Percentiles rank a stretch among this genome's conserved stretches.
Evolutionary conservation across 495 filamentous ascomycete species (phyloP).

Genomic region (Pseudotulostoma volvatum): DNA sequence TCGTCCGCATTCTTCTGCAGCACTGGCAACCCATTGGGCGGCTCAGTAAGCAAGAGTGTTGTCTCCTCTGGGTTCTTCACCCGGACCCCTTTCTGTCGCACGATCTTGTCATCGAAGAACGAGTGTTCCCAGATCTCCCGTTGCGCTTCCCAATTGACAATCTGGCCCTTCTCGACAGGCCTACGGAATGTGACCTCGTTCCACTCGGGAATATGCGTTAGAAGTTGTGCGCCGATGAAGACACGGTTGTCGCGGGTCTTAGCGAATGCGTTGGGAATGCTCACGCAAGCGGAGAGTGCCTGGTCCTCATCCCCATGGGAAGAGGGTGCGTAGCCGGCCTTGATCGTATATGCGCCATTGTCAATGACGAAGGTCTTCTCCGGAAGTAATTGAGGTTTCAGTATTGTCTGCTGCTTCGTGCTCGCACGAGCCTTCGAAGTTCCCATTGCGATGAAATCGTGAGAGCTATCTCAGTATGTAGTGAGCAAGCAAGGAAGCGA

Average conservation of each 20-base stretch:
- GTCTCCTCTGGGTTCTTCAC: slow-evolving; percentile 49
- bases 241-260: slow-evolving; percentile 61
- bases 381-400: slow-evolving; percentile 26
- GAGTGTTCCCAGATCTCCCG: slow-evolving; percentile 90
- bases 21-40: slow-evolving; percentile 66
- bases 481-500: no score
- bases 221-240: slow-evolving; percentile 66
- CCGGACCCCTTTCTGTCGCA: slow-evolving; percentile 22
- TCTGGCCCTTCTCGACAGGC: slow-evolving; percentile 86
- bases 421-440: slow-evolving; percentile 22
- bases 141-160: slow-evolving; percentile 94
- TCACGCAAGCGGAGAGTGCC: slow-evolving; percentile 32
- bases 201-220: slow-evolving; percentile 63
- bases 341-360: slow-evolving; percentile 87
- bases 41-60: slow-evolving; percentile 70
- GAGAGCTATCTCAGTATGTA: no score
- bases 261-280: slow-evolving; percentile 79
- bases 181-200: slow-evolving; percentile 76
- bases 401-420: slow-evolving; percentile 14
- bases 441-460: slow-evolving; percentile 18
- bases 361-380: slow-evolving; percentile 71
- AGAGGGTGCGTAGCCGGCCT: slow-evolving; percentile 62
- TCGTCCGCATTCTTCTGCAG: slow-evolving; percentile 87
- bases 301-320: slow-evolving; percentile 25
- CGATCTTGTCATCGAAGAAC: slow-evolving; percentile 63